A percentile compares a stretch with the other conserved stretches of the same genome.
Conservation (phyloP, 208 protist genomes). For the Herpetomonas tarakana region DNA sequence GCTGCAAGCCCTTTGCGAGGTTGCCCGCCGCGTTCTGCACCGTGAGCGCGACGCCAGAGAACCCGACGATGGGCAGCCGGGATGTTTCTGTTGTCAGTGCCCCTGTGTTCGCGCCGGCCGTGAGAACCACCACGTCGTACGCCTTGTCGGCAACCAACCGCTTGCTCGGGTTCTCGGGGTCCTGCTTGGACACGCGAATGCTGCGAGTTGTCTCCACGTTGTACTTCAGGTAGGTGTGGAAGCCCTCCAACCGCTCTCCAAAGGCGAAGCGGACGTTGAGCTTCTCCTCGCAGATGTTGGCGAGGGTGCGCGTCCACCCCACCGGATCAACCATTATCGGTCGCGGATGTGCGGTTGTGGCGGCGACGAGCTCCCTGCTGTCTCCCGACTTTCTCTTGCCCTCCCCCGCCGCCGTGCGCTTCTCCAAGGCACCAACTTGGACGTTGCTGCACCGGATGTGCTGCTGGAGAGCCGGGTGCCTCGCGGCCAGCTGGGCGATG, state of each 20-base stretch:
- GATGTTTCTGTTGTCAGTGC: constrained; percentile 49
- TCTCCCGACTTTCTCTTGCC: too few relatives aligned
- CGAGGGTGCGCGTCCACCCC: constrained; percentile 68
- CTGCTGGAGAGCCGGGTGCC: constrained; percentile 48
- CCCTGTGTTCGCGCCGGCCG: constrained; percentile 56
- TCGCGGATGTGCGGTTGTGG: constrained; percentile 42
- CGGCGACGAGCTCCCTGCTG: not conserved
- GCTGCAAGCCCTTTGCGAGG: not conserved
- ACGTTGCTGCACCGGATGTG: constrained; percentile 38
- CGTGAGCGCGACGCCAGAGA: constrained; percentile 44
- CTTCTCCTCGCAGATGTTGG: constrained; percentile 37
- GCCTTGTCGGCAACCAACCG: constrained; percentile 25
- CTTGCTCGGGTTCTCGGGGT: constrained; percentile 14
- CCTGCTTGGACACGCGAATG: constrained; percentile 41
- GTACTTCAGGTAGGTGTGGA: constrained; percentile 58
- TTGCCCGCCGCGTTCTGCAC: constrained; percentile 12
- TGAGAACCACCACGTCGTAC: constrained; percentile 82
- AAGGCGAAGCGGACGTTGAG: constrained; percentile 63
- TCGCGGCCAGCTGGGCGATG: constrained; percentile 41
- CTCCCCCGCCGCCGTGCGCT: not conserved
- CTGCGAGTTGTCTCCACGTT: constrained; percentile 54
- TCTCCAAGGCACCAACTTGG: constrained; percentile 11
- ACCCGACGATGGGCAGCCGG: constrained; percentile 60
- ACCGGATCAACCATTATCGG: constrained; percentile 73
- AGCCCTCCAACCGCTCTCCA: constrained; percentile 43